A percentile compares a stretch with the other conserved stretches of the same genome.
Conservation (phyloP, 108 stramenopile genomes). For the Skeletonema tropicum region DNA sequence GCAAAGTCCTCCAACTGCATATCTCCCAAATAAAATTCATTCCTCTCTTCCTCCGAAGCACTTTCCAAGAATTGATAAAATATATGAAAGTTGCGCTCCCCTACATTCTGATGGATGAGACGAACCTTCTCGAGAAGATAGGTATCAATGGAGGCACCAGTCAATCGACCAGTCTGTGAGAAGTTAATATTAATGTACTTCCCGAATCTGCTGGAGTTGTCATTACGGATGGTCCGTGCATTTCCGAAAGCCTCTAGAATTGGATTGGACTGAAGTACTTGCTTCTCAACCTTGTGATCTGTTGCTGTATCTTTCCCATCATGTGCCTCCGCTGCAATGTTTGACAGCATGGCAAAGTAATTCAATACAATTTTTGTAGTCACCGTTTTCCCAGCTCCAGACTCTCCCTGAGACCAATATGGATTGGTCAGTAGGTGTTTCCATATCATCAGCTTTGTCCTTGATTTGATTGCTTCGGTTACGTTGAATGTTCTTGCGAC, state of each 20-base stretch:
- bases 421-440: conserved; percentile 50
- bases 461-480: conserved; percentile 6
- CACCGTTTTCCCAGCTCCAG: conserved; percentile 69
- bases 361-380: conserved; percentile 62
- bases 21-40: conserved; percentile 30
- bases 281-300: conserved; percentile 42
- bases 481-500: conserved; percentile 12
- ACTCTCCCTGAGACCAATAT: conserved; percentile 59
- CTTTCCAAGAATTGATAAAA: conserved; percentile 84
- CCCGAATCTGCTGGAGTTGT: conserved; percentile 88
- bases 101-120: conserved; percentile 66
- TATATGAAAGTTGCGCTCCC: conserved; percentile 93
- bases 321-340: conserved; percentile 1
- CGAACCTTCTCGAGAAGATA: conserved; percentile 88
- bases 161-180: conserved; percentile 53
- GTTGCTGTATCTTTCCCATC: conserved; percentile 3
- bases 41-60: conserved; percentile 44
- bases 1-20: conserved; percentile 67
- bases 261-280: conserved; percentile 87
- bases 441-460: conserved; percentile 28
- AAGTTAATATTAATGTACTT: conserved; percentile 90
- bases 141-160: conserved; percentile 77
- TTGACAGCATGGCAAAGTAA: conserved; percentile 58
- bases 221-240: conserved; percentile 88
- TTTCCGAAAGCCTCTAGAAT: conserved; percentile 93